Percentiles rank a stretch among this genome's conserved stretches.
Conservation (phyloP, 179 eudicot genomes). For the Vitellaria paradoxa region DNA sequence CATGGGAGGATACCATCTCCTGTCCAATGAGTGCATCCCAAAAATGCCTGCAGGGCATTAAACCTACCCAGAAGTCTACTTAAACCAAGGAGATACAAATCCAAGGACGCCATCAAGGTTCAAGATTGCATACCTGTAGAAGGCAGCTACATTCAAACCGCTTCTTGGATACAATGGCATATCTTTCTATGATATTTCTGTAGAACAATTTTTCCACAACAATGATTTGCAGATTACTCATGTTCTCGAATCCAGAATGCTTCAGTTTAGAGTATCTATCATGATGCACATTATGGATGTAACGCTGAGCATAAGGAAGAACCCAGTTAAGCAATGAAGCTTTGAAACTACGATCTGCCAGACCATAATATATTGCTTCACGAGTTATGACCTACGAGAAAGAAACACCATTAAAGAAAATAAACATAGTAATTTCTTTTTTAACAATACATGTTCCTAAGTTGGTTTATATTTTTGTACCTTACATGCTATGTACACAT, state of each 20-base stretch:
- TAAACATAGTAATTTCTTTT: background rate
- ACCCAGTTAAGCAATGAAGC: constrained; percentile 74
- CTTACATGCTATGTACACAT: too few relatives aligned
- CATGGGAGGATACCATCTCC: too few relatives aligned
- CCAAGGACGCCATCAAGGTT: background rate
- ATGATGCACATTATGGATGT: constrained; percentile 54
- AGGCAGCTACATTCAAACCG: constrained; percentile 68
- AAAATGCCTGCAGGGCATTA: background rate
- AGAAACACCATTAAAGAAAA: background rate
- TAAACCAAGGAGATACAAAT: background rate
- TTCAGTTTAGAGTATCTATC: constrained; percentile 62
- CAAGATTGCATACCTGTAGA: constrained; percentile 53
- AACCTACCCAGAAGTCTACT: background rate
- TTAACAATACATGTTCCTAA: too few relatives aligned
- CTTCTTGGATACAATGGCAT: constrained; percentile 51
- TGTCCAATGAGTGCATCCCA: too few relatives aligned
- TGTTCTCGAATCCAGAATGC: constrained; percentile 47
- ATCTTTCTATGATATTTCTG: constrained; percentile 62
- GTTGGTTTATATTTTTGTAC: too few relatives aligned
- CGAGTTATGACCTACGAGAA: constrained; percentile 75
- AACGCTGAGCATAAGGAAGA: constrained; percentile 94
- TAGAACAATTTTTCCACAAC: constrained; percentile 80
- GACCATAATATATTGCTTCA: constrained; percentile 77
- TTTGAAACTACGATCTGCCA: constrained; percentile 52
- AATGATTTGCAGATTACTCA: constrained; percentile 42